Percentiles rank a stretch among this genome's conserved stretches.
These are phyloP conservation scores for Solanum acaule DNA, from an alignment of 257 asterid genomes.

Conservation along the genomic window DNA sequence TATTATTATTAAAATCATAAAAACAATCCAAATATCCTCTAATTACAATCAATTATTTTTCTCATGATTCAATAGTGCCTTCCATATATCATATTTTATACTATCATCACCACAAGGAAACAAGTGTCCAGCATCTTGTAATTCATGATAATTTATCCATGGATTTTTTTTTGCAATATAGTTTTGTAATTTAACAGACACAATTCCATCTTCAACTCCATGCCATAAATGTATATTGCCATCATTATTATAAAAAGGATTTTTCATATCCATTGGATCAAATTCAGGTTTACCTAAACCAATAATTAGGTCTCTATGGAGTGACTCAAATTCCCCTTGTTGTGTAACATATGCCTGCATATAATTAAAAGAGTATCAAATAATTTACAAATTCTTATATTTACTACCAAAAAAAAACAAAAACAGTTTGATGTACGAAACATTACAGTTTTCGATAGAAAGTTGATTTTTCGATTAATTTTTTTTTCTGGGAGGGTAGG, in stretches of 20 bases:
- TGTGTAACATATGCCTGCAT: slow-evolving; percentile 46
- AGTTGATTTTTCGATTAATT: neutral
- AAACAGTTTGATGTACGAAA: neutral
- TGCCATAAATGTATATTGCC: slow-evolving; percentile 72
- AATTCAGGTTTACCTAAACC: slow-evolving; percentile 66
- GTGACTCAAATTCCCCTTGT: slow-evolving; percentile 56
- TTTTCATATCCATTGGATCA: slow-evolving; percentile 52
- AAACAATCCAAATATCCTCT: neutral
- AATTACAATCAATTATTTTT: neutral
- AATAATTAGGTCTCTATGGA: slow-evolving; percentile 51
- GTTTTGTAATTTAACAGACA: slow-evolving; percentile 51
- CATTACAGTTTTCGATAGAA: neutral
- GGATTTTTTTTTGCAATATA: slow-evolving; percentile 48
- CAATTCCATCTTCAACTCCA: slow-evolving; percentile 61
- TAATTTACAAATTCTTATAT: neutral
- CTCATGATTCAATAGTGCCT: slow-evolving; percentile 8
- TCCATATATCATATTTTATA: slow-evolving; percentile 23
- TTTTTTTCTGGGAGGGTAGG: neutral
- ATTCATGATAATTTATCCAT: slow-evolving; percentile 48
- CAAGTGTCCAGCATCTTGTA: slow-evolving; percentile 23
- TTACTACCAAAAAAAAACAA: accelerated
- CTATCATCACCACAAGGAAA: slow-evolving; percentile 5
- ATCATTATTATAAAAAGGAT: slow-evolving; percentile 34
- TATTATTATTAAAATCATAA: neutral
- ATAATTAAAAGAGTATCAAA: neutral